phyloP scores from a whole-genome alignment of 2,329 filamentous ascomycete species.

The Zymoseptoria brevis region DNA sequence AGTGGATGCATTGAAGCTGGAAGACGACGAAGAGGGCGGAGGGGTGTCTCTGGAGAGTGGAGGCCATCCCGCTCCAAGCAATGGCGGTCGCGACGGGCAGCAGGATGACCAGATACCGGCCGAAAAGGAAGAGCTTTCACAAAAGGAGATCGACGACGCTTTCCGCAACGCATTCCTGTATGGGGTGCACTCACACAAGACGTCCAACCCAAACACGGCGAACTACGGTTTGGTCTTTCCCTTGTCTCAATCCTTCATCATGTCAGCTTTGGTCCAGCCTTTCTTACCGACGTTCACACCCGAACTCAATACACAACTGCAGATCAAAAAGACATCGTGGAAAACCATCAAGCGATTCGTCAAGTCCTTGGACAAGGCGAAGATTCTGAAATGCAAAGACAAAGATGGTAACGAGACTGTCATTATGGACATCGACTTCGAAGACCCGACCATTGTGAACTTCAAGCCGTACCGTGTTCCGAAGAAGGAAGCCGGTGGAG shows the following conservation, averaged over 20 bases:
- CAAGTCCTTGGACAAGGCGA: conserved; percentile 57
- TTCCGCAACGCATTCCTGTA: conserved; percentile 59
- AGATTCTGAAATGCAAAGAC: conserved; percentile 58
- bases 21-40: conserved; percentile 39
- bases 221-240: conserved; percentile 54
- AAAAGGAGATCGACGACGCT: conserved; percentile 58
- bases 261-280: conserved; percentile 57
- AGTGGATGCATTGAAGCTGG: conserved; percentile 36
- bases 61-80: conserved; percentile 16
- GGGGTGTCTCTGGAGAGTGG: conserved; percentile 35
- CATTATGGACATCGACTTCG: conserved; percentile 58
- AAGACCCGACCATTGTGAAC: conserved; percentile 43
- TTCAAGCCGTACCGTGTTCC: conserved; percentile 58
- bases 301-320: conserved; percentile 48
- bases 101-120: conserved; percentile 14
- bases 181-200: conserved; percentile 52
- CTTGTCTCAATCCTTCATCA: conserved; percentile 55
- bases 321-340: conserved; percentile 64
- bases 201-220: conserved; percentile 44
- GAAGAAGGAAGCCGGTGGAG: conserved; percentile 44
- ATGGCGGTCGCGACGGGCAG: conserved; percentile 5
- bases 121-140: conserved; percentile 39
- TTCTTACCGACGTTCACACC: conserved; percentile 54
- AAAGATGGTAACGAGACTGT: conserved; percentile 56
- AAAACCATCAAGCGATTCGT: conserved; percentile 64